Percentiles rank a stretch among this genome's conserved stretches.
phyloP scores from a whole-genome alignment of 2,329 filamentous ascomycete species.

The Aurifilum marmelostoma region DNA sequence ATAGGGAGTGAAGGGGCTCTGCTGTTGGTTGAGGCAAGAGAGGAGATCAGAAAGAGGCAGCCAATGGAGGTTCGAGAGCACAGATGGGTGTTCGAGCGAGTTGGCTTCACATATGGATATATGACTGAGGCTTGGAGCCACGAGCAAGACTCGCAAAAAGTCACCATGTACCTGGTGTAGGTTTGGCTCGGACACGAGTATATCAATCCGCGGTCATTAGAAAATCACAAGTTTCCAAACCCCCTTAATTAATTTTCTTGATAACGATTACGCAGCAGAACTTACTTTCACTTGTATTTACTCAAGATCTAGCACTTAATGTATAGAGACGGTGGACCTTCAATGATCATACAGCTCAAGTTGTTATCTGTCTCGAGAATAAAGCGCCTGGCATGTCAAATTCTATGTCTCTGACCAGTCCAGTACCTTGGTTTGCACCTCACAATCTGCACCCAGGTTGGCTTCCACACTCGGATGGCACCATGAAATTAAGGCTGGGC shows the following conservation, averaged over 20 bases:
- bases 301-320: too few species aligned
- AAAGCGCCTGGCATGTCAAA: too few species aligned
- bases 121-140: background rate
- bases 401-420: background rate
- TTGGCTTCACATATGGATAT: background rate
- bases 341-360: too few species aligned
- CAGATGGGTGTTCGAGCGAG: background rate
- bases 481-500: background rate
- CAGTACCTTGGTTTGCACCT: background rate
- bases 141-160: background rate
- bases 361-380: too few species aligned
- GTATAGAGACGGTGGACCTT: too few species aligned
- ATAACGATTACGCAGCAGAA: too few species aligned
- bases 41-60: background rate
- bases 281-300: too few species aligned
- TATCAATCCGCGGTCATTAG: too few species aligned
- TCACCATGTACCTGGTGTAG: background rate
- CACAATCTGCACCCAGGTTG: background rate
- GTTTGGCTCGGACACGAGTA: too few species aligned
- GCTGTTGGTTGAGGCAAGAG: background rate
- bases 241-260: too few species aligned
- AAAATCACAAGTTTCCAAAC: too few species aligned
- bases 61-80: background rate
- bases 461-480: background rate
- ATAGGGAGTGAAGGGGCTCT: background rate